These are phyloP conservation scores for Dillenia turbinata DNA, from an alignment of 164 flowering plant species.

Conservation along the genomic window DNA sequence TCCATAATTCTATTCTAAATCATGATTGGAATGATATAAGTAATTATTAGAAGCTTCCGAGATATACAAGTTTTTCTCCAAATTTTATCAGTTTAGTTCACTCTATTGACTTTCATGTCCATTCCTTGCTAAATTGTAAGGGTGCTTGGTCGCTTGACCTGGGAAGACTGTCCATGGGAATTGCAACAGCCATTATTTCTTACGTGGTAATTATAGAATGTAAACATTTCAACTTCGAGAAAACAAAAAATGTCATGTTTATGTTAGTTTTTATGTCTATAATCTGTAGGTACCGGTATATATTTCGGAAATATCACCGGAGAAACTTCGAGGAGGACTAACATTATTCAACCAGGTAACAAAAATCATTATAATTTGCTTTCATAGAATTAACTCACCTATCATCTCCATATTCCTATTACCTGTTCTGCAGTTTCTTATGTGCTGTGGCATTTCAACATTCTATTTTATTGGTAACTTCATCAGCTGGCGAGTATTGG, in stretches of 20 bases:
- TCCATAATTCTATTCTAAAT: too few relatives aligned
- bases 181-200: conserved; percentile 51
- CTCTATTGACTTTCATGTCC: not conserved
- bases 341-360: conserved; percentile 58
- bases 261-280: not conserved
- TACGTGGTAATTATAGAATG: conserved; percentile 44
- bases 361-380: not conserved
- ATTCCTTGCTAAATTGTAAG: conserved; percentile 16
- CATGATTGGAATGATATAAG: too few relatives aligned
- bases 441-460: conserved; percentile 38
- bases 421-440: conserved; percentile 36
- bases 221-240: too few relatives aligned
- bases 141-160: conserved; percentile 47
- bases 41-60: too few relatives aligned
- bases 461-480: conserved; percentile 40
- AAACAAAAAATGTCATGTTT: not conserved
- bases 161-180: conserved; percentile 53
- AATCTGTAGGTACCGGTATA: conserved; percentile 51
- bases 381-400: not conserved
- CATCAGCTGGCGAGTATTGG: conserved; percentile 51
- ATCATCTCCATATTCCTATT: not conserved
- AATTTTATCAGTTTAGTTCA: too few relatives aligned
- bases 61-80: too few relatives aligned
- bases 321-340: conserved; percentile 62
- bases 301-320: conserved; percentile 78